Percentiles rank a stretch among this genome's conserved stretches.
These are phyloP conservation scores for Gossypium thurberi DNA, from an alignment of 345 rosid species.

Conservation along the genomic window DNA sequence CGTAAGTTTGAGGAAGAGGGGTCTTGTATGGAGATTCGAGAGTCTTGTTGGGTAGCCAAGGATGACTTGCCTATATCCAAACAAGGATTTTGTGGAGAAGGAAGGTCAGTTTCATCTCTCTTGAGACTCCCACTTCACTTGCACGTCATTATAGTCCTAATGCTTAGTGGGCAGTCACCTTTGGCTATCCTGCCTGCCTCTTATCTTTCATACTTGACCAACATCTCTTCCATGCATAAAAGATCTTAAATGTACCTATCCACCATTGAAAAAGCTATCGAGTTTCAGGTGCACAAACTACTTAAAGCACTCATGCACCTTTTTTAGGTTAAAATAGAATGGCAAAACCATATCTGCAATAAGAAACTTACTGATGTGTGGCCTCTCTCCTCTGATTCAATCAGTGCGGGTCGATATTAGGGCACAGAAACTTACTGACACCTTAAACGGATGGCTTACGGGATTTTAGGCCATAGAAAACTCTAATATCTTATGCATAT, in stretches of 20 bases:
- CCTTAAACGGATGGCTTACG: too few relatives aligned
- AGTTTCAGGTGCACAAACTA: too few relatives aligned
- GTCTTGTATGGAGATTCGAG: slow-evolving; percentile 39
- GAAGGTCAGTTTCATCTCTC: background rate
- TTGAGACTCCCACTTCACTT: too few relatives aligned
- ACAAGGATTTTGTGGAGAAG: background rate
- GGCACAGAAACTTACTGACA: too few relatives aligned
- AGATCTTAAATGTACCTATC: too few relatives aligned
- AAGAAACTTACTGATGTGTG: too few relatives aligned
- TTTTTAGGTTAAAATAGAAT: too few relatives aligned
- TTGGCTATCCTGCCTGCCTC: slow-evolving; percentile 32
- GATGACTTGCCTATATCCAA: slow-evolving; percentile 47
- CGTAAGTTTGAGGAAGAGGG: slow-evolving; percentile 20
- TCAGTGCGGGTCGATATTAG: too few relatives aligned
- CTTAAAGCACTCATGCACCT: too few relatives aligned
- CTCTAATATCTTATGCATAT: background rate
- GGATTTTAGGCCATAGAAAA: background rate
- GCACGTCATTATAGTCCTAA: background rate
- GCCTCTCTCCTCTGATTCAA: too few relatives aligned
- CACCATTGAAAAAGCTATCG: too few relatives aligned
- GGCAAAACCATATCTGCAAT: too few relatives aligned
- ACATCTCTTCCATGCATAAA: slow-evolving; percentile 18
- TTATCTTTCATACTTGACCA: slow-evolving; percentile 29
- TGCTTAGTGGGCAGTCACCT: slow-evolving; percentile 25
- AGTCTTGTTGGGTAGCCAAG: slow-evolving; percentile 43